These are phyloP conservation scores for Sordariomycetes sp. DNA, from an alignment of 2,329 filamentous ascomycete species.

Conservation along the genomic window DNA sequence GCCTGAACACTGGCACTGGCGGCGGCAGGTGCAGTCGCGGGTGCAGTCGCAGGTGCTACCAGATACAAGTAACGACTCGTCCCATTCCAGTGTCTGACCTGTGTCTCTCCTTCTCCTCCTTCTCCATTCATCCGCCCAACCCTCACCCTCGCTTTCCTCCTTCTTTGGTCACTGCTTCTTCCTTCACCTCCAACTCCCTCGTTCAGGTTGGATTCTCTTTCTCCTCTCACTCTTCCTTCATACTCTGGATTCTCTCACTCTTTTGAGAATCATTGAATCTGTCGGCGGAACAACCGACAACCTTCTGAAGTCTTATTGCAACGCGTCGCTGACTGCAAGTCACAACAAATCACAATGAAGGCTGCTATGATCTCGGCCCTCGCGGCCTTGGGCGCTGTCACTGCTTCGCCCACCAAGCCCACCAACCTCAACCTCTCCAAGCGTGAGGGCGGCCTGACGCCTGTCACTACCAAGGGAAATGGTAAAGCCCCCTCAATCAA, in stretches of 20 bases:
- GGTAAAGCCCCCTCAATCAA: conserved; percentile 33
- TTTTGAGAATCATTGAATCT: neutral
- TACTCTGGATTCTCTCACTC: conserved; percentile 6
- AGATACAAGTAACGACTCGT: no score
- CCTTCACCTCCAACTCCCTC: conserved; percentile 4
- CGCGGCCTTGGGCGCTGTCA: conserved; percentile 32
- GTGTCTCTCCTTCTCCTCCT: conserved; percentile 1
- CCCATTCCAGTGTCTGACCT: neutral
- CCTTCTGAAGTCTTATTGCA: neutral
- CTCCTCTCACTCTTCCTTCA: neutral
- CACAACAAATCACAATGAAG: conserved; percentile 32
- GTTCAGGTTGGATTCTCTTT: conserved; percentile 4
- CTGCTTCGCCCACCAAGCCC: conserved; percentile 40
- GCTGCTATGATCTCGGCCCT: conserved; percentile 37
- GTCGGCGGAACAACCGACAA: neutral
- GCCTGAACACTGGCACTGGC: neutral
- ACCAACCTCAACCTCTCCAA: conserved; percentile 37
- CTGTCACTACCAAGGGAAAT: conserved; percentile 46
- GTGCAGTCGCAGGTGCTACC: no score
- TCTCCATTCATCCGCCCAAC: neutral
- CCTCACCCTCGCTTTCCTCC: conserved; percentile 1
- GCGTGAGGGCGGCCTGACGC: conserved; percentile 36
- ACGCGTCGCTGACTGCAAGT: neutral
- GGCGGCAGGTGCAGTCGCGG: neutral
- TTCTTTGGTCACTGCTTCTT: conserved; percentile 2